Evolutionary conservation across 2,329 filamentous ascomycete genomes (phyloP), one percentile per base, ranked within the genome.

Genomic region (Sclerotiophoma versabilis): DNA sequence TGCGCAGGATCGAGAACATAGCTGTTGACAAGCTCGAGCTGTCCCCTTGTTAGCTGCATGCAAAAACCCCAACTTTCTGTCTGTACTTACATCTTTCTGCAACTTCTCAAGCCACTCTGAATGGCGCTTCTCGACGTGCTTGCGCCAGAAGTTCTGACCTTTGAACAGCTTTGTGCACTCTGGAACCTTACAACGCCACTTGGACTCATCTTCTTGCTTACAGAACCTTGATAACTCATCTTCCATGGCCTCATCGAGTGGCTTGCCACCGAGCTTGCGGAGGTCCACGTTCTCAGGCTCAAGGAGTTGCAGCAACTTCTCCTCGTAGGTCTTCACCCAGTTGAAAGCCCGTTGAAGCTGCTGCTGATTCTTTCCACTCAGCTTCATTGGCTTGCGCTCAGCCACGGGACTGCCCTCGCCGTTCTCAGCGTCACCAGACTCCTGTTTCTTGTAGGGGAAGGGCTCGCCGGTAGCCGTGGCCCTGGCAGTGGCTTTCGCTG

Each of bases 271-370:
- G 22, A 98, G 84, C 77, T 97, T 98, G 73, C 87, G 87, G 34
- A 98, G 81, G 69, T 98, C 92, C 20, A 90, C 90, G 43, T 88
- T 87, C 49, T 95, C 91, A 0, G 95, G 95, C 63, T 98, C 93
- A 12, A 99, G 82, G 39, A 98, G 90, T 73, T 97, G 93, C 72
- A 91, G 81, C 45, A 99, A 84, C 79, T 99, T 99, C 71, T 99
- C 95, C 72, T 99, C 95, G 68, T 96, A 99, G 0, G 95, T 98
- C 80, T 90, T 96, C 56, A 99, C 96, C 95, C 96, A 99, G 71
- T 98, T 99, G 79, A 92, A 98, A 0, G 95, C 95, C 52, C 93
- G 89, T 69, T 96, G 90, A 12, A 98, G 85, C 72, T 98, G 95
- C 73, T 96, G 92, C 68, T 96, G 92, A 4, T 87, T 87, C 79